Evolutionary conservation across 169 alveolate species (phyloP).

Genomic region (Plasmodium blacklocki): DNA sequence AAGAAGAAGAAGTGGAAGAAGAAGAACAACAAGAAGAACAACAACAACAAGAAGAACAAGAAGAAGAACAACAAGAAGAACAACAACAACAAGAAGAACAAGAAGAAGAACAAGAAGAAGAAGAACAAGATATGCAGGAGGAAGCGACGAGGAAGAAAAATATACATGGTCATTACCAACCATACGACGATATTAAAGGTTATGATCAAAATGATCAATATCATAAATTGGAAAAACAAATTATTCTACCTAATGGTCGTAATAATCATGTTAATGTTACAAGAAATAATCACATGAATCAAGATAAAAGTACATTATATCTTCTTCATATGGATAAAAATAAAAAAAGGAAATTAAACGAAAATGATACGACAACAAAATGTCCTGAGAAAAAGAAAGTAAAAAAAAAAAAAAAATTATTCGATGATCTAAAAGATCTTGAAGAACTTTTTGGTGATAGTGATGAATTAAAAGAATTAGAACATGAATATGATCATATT

Average conservation of each 20-base stretch:
- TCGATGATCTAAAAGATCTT: constrained; percentile 48
- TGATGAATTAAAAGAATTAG: constrained; percentile 54
- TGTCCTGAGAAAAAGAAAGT: neutral
- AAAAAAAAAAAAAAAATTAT: constrained; percentile 14
- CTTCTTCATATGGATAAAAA: constrained; percentile 1
- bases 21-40: constrained; percentile 1
- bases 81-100: constrained; percentile 40
- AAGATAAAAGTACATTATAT: neutral
- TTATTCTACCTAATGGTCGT: too few relatives aligned
- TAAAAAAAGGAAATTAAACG: constrained; percentile 5
- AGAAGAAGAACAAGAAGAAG: constrained; percentile 24
- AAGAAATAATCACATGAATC: neutral
- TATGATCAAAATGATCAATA: neutral
- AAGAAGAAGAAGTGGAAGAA: constrained; percentile 43
- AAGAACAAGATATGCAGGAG: neutral
- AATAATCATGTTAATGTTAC: too few relatives aligned
- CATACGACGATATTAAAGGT: neutral
- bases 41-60: constrained; percentile 54
- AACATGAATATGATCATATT: constrained; percentile 73
- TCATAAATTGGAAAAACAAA: neutral
- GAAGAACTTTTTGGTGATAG: constrained; percentile 38
- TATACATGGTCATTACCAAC: neutral
- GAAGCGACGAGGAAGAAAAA: neutral
- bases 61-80: constrained; percentile 35
- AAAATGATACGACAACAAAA: neutral